phyloP scores from a whole-genome alignment of 2,329 filamentous ascomycete genomes.

The Thelonectria rubi region DNA sequence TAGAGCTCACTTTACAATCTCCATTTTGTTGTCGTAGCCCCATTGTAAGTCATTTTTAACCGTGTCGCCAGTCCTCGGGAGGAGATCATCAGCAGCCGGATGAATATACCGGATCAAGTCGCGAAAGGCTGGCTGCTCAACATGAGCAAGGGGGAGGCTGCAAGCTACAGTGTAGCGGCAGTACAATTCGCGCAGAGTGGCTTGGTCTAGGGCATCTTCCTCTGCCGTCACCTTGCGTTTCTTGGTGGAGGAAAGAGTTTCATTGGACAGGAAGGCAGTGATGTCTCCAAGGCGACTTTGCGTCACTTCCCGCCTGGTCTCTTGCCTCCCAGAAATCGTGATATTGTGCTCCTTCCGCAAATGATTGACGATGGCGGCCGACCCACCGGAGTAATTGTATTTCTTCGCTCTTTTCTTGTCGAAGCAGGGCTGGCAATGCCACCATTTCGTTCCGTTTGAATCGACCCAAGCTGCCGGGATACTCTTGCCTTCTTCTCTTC shows the following conservation, averaged over 20 bases:
- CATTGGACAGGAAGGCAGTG: no score
- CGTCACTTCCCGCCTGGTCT: no score
- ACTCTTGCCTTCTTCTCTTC: no score
- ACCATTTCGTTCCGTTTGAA: not conserved
- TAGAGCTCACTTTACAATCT: no score
- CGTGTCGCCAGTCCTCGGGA: no score
- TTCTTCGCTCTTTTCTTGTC: not conserved
- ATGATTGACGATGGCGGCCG: not conserved
- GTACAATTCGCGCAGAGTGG: not conserved
- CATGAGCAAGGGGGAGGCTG: not conserved
- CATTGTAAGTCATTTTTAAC: no score
- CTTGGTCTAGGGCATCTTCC: not conserved
- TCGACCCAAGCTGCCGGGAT: not conserved
- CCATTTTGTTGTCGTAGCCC: no score
- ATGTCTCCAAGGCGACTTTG: no score
- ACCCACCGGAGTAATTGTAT: not conserved
- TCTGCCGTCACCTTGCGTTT: not conserved
- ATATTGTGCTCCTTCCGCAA: not conserved
- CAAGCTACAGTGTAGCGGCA: not conserved
- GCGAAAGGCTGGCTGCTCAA: not conserved
- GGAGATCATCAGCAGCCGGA: not conserved
- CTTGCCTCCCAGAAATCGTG: not conserved
- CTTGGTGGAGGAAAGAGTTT: not conserved
- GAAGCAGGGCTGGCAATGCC: constrained; percentile 6
- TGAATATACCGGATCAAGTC: not conserved